Conservation (phyloP, 2,329 filamentous ascomycete species). For the Septoria linicola region DNA sequence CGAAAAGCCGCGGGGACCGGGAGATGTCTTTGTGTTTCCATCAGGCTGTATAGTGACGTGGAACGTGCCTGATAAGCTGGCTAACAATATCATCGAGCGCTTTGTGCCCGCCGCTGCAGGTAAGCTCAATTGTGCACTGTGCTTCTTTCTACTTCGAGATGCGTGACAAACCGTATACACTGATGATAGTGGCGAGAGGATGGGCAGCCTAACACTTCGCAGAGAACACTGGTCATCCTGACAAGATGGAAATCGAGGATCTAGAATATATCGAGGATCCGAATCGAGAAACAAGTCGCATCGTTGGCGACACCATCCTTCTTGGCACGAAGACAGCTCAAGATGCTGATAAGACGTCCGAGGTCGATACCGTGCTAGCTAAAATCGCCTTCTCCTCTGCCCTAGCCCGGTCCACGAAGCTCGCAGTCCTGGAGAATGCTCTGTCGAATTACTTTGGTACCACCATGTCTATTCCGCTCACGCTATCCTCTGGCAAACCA, state of each 20-base stretch:
- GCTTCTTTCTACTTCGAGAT: neutral
- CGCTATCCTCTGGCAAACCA: conserved; percentile 67
- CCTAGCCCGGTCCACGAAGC: conserved; percentile 85
- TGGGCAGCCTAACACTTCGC: conserved; percentile 8
- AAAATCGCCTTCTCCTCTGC: conserved; percentile 97
- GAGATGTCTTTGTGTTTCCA: conserved; percentile 93
- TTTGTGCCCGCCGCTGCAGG: conserved; percentile 71
- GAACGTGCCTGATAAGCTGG: conserved; percentile 76
- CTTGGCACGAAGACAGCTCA: conserved; percentile 66
- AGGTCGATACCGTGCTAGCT: conserved; percentile 67
- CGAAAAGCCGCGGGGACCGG: conserved; percentile 41
- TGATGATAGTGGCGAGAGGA: neutral
- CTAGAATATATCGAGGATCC: conserved; percentile 81
- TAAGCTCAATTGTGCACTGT: conserved; percentile 39
- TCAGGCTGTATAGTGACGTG: conserved; percentile 92
- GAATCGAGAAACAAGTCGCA: conserved; percentile 68
- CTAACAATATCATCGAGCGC: conserved; percentile 66
- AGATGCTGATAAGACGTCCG: conserved; percentile 18
- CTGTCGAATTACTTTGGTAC: conserved; percentile 82
- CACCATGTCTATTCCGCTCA: conserved; percentile 75
- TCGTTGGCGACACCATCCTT: conserved; percentile 85
- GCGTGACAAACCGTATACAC: neutral
- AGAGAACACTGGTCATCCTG: conserved; percentile 60
- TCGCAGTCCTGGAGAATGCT: conserved; percentile 84
- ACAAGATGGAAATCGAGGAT: conserved; percentile 79